Evolutionary conservation across 2,329 filamentous ascomycete species (phyloP).

Genomic region (Sporothrix pseudoabietina): DNA sequence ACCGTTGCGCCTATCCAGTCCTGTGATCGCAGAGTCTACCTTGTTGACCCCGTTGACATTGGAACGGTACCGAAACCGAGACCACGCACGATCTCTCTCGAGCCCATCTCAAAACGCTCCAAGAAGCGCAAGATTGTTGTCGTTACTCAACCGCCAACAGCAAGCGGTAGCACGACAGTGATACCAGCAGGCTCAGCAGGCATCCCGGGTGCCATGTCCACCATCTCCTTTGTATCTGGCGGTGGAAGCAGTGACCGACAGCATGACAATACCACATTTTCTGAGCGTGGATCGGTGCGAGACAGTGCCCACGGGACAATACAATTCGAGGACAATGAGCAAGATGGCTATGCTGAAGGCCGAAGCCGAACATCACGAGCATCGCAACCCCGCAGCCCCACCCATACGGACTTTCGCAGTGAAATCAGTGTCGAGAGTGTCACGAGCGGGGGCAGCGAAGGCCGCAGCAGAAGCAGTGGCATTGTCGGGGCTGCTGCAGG

Average conservation of each 20-base stretch:
- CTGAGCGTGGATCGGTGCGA: conserved; percentile 44
- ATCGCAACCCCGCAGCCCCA: conserved; percentile 42
- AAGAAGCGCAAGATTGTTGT: conserved; percentile 61
- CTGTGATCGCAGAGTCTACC: conserved; percentile 77
- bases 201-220: conserved; percentile 13
- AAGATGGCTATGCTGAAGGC: background rate
- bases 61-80: conserved; percentile 73
- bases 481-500: background rate
- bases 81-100: conserved; percentile 80
- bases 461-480: conserved; percentile 24
- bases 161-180: background rate
- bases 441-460: conserved; percentile 60
- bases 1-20: conserved; percentile 78
- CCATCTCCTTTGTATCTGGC: conserved; percentile 36
- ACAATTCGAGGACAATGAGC: conserved; percentile 17
- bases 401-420: conserved; percentile 62
- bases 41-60: conserved; percentile 84
- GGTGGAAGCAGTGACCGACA: conserved; percentile 37
- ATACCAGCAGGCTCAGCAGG: background rate
- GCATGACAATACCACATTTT: conserved; percentile 39
- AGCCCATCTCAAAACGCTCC: conserved; percentile 75
- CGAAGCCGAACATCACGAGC: background rate
- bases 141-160: conserved; percentile 47
- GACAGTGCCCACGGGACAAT: conserved; percentile 25
- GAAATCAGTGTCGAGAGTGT: conserved; percentile 72